Conservation (phyloP, 257 asterid genomes). For the Scutellaria baicalensis region DNA sequence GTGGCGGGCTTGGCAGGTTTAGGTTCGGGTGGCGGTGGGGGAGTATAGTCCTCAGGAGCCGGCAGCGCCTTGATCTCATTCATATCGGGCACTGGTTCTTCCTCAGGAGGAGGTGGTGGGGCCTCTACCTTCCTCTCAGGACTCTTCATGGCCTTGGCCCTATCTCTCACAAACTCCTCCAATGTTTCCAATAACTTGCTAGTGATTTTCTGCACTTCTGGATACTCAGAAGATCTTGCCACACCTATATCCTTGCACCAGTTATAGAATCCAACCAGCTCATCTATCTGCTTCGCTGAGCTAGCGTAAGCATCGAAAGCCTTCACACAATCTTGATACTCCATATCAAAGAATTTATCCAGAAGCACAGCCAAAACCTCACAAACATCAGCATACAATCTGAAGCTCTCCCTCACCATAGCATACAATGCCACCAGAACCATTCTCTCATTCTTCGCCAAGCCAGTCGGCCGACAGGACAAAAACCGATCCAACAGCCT, state of each 20-base stretch:
- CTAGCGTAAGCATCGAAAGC: constrained; percentile 59
- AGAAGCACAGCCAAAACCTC: constrained; percentile 67
- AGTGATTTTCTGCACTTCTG: constrained; percentile 67
- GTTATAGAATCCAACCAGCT: constrained; percentile 48
- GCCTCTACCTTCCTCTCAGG: constrained; percentile 55
- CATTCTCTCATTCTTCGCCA: constrained; percentile 76
- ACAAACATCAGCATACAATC: constrained; percentile 70
- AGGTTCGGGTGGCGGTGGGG: constrained; percentile 59
- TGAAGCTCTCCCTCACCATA: constrained; percentile 59
- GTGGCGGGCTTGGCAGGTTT: constrained; percentile 37
- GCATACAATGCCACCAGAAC: constrained; percentile 59
- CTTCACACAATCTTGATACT: constrained; percentile 65
- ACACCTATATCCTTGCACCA: constrained; percentile 82
- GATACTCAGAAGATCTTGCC: constrained; percentile 62
- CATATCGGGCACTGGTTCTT: constrained; percentile 48
- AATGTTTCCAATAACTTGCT: constrained; percentile 66
- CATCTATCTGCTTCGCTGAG: constrained; percentile 73
- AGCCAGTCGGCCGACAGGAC: constrained; percentile 61
- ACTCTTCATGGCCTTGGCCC: constrained; percentile 61
- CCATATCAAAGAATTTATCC: constrained; percentile 77
- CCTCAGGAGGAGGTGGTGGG: constrained; percentile 32
- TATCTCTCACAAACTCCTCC: constrained; percentile 82
- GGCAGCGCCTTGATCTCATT: constrained; percentile 77
- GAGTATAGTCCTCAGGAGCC: constrained; percentile 52
- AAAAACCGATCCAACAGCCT: constrained; percentile 63